phyloP scores from a whole-genome alignment of 202 grass and related monocot species.

The Bolboschoenoplectus hybrid region DNA sequence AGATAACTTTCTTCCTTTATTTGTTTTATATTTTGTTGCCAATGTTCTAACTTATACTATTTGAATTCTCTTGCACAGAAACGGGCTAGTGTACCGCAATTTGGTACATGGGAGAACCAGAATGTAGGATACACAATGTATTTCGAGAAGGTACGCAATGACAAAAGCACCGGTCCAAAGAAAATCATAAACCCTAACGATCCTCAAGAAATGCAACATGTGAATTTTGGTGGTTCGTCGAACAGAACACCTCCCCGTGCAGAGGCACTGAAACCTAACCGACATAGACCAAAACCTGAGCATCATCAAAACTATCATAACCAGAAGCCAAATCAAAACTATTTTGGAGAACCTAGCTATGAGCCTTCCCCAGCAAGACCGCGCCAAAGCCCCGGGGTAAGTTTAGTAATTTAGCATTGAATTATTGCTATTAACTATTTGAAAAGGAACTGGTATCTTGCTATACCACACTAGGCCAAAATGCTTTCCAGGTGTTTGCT shows the following conservation, averaged over 20 bases:
- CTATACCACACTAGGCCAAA: not conserved
- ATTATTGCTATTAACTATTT: not conserved
- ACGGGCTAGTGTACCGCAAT: conserved; percentile 56
- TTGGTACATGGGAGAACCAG: conserved; percentile 78
- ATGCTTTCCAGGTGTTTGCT: not conserved
- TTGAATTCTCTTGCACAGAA: conserved; percentile 38
- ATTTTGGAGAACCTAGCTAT: not conserved
- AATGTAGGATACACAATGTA: conserved; percentile 77
- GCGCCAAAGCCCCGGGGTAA: conserved; percentile 30
- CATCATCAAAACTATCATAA: conserved; percentile 37
- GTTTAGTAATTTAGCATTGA: conserved; percentile 4
- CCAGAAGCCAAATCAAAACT: conserved; percentile 34
- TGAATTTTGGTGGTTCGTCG: not conserved
- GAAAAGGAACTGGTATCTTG: not conserved
- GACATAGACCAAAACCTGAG: conserved; percentile 6
- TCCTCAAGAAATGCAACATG: conserved; percentile 46
- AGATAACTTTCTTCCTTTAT: not conserved
- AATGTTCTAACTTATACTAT: conserved; percentile 18
- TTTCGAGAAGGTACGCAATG: conserved; percentile 72
- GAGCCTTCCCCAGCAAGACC: conserved; percentile 31
- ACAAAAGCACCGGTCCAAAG: conserved; percentile 47
- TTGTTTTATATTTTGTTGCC: not conserved
- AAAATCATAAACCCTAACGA: conserved; percentile 59
- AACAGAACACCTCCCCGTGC: not conserved
- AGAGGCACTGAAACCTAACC: not conserved